phyloP scores from a whole-genome alignment of 2,329 filamentous ascomycete species.

The Phyllosticta ampelicida region DNA sequence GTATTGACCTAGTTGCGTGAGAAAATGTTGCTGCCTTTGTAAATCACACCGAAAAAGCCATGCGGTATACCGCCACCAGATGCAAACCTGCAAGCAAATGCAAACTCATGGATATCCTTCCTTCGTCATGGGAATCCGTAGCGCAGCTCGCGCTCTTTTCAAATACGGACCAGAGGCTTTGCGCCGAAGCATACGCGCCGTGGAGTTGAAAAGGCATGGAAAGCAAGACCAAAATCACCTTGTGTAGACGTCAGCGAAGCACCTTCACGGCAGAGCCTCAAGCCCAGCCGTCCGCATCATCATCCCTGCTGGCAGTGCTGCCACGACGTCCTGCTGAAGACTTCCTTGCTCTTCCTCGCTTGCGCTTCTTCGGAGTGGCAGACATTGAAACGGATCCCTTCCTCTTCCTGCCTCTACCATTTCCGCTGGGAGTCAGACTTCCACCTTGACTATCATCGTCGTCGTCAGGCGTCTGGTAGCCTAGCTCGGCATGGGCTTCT shows the following conservation, averaged over 20 bases:
- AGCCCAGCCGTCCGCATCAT: neutral
- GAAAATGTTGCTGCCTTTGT: neutral
- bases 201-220: neutral
- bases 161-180: neutral
- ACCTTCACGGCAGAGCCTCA: neutral
- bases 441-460: constrained; percentile 18
- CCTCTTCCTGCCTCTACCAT: constrained; percentile 33
- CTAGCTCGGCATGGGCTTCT: constrained; percentile 22
- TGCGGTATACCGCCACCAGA: neutral
- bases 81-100: neutral
- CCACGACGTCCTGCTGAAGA: neutral
- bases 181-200: neutral
- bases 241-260: neutral
- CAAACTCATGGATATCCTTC: neutral
- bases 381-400: constrained; percentile 24
- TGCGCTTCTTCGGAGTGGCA: constrained; percentile 27
- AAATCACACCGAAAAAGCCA: neutral
- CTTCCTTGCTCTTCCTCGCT: constrained; percentile 1
- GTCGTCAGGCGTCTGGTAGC: constrained; percentile 34
- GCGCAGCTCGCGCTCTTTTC: neutral
- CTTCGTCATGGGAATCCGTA: neutral
- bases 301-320: constrained; percentile 1
- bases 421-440: constrained; percentile 21
- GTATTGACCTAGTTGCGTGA: neutral
- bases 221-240: neutral